Percentiles rank a stretch among this genome's conserved stretches.
These are phyloP conservation scores for Strobilomyces dryophilus DNA, from an alignment of 768 basidiomycete species.

Conservation along the genomic window DNA sequence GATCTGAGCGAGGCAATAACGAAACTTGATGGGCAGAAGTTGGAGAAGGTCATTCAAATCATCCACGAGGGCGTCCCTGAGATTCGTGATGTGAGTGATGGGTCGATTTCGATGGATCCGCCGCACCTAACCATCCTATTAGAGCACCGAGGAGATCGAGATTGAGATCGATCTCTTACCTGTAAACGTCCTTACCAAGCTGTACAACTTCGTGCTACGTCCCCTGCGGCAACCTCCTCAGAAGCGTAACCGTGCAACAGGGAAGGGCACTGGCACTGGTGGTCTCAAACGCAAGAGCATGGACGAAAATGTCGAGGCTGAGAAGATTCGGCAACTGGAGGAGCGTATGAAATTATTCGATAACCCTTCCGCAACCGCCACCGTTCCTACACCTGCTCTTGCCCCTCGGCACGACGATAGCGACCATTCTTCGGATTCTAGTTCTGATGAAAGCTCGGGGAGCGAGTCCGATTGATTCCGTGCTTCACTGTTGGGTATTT, in stretches of 20 bases:
- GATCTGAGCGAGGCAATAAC: slow-evolving; percentile 94
- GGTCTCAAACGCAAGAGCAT: slow-evolving; percentile 92
- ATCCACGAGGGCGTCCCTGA: slow-evolving; percentile 94
- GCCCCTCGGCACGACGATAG: slow-evolving; percentile 44
- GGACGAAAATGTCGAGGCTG: slow-evolving; percentile 95
- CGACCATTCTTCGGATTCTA: slow-evolving; percentile 77
- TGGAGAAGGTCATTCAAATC: slow-evolving; percentile 91
- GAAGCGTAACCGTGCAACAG: slow-evolving; percentile 54
- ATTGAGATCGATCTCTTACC: slow-evolving; percentile 95
- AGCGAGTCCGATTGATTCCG: slow-evolving; percentile 72
- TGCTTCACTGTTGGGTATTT: slow-evolving; percentile 11
- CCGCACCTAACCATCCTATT: slow-evolving; percentile 18
- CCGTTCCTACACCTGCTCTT: slow-evolving; percentile 32
- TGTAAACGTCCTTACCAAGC: slow-evolving; percentile 77
- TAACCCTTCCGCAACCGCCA: slow-evolving; percentile 41
- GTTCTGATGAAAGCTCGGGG: slow-evolving; percentile 76
- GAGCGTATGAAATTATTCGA: slow-evolving; percentile 85
- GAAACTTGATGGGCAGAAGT: slow-evolving; percentile 73
- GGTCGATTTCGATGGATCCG: neutral
- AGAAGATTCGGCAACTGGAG: slow-evolving; percentile 90
- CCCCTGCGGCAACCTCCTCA: slow-evolving; percentile 66
- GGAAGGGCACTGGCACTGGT: slow-evolving; percentile 83
- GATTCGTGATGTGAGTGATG: slow-evolving; percentile 77
- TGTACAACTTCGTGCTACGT: slow-evolving; percentile 93
- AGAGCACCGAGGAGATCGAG: slow-evolving; percentile 98